Base-by-base conservation (phyloP, 805 yeast species). In the Yarrowia bubula region DNA sequence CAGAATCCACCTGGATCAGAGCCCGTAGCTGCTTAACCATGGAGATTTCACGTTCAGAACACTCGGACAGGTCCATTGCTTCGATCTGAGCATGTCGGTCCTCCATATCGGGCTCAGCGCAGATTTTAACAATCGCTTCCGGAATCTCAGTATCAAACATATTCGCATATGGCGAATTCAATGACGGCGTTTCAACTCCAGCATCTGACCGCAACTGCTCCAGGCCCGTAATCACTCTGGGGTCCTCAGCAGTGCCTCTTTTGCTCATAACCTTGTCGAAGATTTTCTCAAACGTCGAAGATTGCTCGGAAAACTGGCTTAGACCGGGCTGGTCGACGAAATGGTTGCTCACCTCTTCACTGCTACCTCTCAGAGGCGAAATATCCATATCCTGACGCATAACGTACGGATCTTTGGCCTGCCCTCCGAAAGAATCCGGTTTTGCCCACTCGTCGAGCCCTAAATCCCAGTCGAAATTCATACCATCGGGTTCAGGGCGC, bases 91-190 rank as follows among this genome's bases (percentile, higher is more conserved):
- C 46, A 13, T 53, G 61, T 31, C 61, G 9, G 1, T 3, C 10
- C 3, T 53, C 47, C 15, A 53, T 53, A 39, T 53, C 47, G 7
- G 42, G 60, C 60, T 51, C 60, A 5, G 60, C 35, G 6, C 60
- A 51, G n/a, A 51, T 22, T 9, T 51, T 35, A 0, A 39, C 33
- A 39, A 51, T 38, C 44, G 38, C 4, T 3, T 51, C 60, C 8
- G 60, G 60, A 22, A 51, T 35, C 14, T n/a, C 7, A 8, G 43
- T 38, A 10, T 51, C 18, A 32, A 51, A 51, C 9, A 51, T 18
- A 28, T 28, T 13, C 2, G 22, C 10, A 9, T 51, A 51, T 1
- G 60, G 60, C 1, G 60, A 51, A 44, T 38, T 38, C 22, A 22
- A 14, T 1, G 44, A 22, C 6, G 60, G 35, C 0, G 15, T 8